A percentile compares a stretch with the other conserved stretches of the same genome.
These are phyloP conservation scores for Viridothelium virens DNA, from an alignment of 495 filamentous ascomycete species.

Conservation along the genomic window DNA sequence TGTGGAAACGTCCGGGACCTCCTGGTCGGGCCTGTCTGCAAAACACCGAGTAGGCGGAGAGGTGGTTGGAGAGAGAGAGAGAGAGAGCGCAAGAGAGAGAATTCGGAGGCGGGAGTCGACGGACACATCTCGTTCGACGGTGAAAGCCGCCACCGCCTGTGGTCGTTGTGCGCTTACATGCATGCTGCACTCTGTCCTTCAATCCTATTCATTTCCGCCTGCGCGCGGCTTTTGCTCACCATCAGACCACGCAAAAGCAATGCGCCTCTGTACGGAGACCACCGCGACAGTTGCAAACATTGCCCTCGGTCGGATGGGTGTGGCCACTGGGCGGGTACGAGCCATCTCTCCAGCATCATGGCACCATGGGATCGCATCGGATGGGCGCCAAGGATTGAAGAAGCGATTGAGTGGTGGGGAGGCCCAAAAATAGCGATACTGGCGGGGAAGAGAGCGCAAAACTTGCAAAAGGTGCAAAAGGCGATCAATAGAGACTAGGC, in stretches of 20 bases:
- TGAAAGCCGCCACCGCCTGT: neutral
- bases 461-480: neutral
- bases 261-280: neutral
- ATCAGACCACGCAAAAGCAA: neutral
- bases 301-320: constrained; percentile 1
- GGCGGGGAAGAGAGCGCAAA: neutral
- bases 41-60: neutral
- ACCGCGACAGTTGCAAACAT: neutral
- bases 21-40: neutral
- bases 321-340: neutral
- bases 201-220: neutral
- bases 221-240: neutral
- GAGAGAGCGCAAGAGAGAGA: neutral
- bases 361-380: neutral
- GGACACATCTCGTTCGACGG: neutral
- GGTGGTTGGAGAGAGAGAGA: neutral
- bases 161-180: neutral
- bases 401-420: neutral
- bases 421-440: constrained; percentile 1
- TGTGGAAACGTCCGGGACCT: neutral
- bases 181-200: neutral
- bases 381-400: constrained; percentile 7
- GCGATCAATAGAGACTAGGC: neutral
- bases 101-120: neutral
- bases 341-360: neutral